Evolutionary conservation across 768 basidiomycete species (phyloP).

Genomic region (Podaxis rugospora): DNA sequence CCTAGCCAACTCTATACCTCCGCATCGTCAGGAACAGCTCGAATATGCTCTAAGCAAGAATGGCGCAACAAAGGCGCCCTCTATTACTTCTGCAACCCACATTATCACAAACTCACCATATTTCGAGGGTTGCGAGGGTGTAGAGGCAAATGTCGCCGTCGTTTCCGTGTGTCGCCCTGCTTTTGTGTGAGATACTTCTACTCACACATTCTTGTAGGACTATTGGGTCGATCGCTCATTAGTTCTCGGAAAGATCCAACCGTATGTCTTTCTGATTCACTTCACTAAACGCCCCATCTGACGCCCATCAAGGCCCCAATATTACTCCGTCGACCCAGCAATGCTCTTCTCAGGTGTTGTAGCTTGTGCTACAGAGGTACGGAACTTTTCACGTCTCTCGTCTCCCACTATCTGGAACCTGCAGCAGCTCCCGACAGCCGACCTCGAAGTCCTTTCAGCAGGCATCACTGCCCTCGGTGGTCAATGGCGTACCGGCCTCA

Average conservation of each 20-base stretch:
- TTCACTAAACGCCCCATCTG: not conserved
- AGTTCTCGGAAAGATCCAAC: conserved; percentile 51
- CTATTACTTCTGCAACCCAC: conserved; percentile 29
- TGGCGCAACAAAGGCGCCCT: conserved; percentile 36
- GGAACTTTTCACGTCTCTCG: conserved; percentile 12
- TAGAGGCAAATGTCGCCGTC: conserved; percentile 27
- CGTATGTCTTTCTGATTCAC: conserved; percentile 31
- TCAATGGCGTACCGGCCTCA: conserved; percentile 72
- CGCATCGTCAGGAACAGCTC: conserved; percentile 38
- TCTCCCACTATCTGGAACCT: not conserved
- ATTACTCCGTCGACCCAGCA: conserved; percentile 72
- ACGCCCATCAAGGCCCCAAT: conserved; percentile 35
- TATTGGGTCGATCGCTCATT: conserved; percentile 70
- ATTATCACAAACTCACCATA: conserved; percentile 53
- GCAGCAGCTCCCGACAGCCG: conserved; percentile 51
- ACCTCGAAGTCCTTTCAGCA: conserved; percentile 69
- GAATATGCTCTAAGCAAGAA: conserved; percentile 44
- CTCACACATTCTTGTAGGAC: conserved; percentile 29
- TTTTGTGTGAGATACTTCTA: not conserved
- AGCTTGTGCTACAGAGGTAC: conserved; percentile 65
- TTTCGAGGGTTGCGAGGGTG: conserved; percentile 50
- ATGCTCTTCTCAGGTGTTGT: conserved; percentile 83
- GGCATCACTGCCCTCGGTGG: conserved; percentile 78
- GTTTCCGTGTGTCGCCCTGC: conserved; percentile 30
- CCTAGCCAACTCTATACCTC: conserved; percentile 46